phyloP scores from a whole-genome alignment of 1,284 basidiomycete species.

The Ganoderma lingzhi region DNA sequence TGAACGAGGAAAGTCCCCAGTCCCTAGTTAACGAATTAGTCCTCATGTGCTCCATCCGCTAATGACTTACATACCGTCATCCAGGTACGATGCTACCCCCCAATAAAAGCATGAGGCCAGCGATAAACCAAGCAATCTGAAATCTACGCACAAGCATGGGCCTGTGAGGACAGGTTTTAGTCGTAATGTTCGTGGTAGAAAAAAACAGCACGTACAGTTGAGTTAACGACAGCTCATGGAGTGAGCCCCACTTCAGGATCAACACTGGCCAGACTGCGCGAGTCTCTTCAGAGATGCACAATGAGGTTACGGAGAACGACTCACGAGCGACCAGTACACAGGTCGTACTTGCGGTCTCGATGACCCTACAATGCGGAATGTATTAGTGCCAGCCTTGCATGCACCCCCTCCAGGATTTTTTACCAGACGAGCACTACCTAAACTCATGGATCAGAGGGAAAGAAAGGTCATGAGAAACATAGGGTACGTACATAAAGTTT shows the following conservation, averaged over 20 bases:
- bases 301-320: background rate
- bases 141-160: background rate
- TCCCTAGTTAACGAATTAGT: background rate
- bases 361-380: background rate
- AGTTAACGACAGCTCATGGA: background rate
- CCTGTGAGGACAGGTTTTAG: background rate
- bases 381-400: background rate
- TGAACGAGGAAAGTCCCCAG: conserved; percentile 4
- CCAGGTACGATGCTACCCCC: background rate
- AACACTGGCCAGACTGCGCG: conserved; percentile 5
- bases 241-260: conserved; percentile 9
- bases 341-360: background rate
- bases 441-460: background rate
- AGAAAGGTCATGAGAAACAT: background rate
- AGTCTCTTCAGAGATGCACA: background rate
- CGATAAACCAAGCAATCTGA: background rate
- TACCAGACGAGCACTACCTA: background rate
- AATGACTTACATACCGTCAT: background rate
- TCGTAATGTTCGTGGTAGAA: background rate
- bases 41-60: background rate
- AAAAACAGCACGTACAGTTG: background rate
- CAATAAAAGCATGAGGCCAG: background rate
- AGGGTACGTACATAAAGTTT: background rate
- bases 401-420: too few species aligned
- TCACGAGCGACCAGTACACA: background rate